Base-by-base conservation (phyloP, 1,139 yeast genomes). In the Debaryomyces nepalensis region DNA sequence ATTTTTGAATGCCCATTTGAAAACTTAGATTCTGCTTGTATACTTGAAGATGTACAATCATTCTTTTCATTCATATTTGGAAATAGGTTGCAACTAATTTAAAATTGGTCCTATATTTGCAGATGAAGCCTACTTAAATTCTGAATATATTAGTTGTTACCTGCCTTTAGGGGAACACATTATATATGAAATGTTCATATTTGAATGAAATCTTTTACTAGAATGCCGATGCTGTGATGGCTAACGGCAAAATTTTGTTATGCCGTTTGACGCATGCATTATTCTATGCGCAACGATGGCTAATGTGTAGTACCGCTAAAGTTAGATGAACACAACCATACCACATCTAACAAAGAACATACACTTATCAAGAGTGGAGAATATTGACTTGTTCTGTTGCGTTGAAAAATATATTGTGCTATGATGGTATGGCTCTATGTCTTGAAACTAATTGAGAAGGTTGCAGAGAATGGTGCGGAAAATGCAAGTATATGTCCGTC, bases 1-100 rank as follows among this genome's bases (percentile, higher is more conserved):
- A 70, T 73, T 31, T 30, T 37, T 12, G 35, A 20, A 15, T 33
- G 20, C 1, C 27, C 20, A 11, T 33, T 23, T 12, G 36, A 33
- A 33, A 11, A 22, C 16, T 21, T 22, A 9, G 26, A 15, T 11
- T 23, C 26, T 33, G 22, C n/a, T 10, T 33, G 36, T 11, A 23
- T 23, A 22, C 36, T 33, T 23, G 36, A 33, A 11, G 16, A 23
- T 14, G 36, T 22, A 22, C 9, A 14, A 22, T 33, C 36, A 33
- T 15, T 22, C 20, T 32, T 20, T 15, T 33, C 36, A n/a, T 33
- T 22, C 36, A 33, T 33, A 32, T 12, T 21, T 26, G 16, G 30
- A 6, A 26, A 7, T 32, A 20, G 16, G 26, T 31, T 31, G 34
- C 34, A 19, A 31, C 19, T 20, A 7, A 18, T 20, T n/a, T 31